phyloP scores from a whole-genome alignment of 2,329 filamentous ascomycete species.

The Colletotrichum sp. region DNA sequence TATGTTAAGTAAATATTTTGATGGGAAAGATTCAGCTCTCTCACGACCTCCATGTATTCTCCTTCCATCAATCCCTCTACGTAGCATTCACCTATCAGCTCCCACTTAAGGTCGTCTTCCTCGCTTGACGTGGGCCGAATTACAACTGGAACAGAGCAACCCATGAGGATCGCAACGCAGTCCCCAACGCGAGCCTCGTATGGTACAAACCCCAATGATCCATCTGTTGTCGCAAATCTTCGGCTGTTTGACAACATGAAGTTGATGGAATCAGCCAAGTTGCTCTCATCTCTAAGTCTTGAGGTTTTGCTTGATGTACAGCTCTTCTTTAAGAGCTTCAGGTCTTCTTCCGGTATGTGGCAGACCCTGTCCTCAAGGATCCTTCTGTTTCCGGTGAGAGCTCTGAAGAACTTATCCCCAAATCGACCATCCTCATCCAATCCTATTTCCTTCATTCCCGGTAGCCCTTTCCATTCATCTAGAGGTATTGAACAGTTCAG shows the following conservation, averaged over 20 bases:
- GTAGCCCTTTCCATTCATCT: no score
- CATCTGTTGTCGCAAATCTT: not conserved
- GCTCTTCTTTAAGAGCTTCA: no score
- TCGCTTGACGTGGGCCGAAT: not conserved
- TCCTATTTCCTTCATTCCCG: no score
- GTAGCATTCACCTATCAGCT: not conserved
- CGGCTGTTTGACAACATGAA: not conserved
- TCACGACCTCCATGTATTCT: not conserved
- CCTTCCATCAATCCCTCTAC: not conserved
- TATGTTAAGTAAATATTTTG: rapidly evolving
- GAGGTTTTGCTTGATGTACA: no score
- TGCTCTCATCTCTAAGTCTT: no score
- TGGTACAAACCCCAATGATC: not conserved
- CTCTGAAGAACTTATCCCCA: not conserved
- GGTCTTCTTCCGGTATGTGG: no score
- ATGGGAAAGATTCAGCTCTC: rapidly evolving
- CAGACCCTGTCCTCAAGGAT: not conserved
- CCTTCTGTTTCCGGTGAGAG: not conserved
- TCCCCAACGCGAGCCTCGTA: not conserved
- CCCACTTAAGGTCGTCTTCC: rapidly evolving
- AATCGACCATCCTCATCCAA: no score
- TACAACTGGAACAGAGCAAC: not conserved
- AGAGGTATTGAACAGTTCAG: rapidly evolving
- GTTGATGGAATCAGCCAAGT: not conserved
- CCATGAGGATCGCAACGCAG: not conserved